phyloP scores from a whole-genome alignment of 257 asterid species.

The Petunia axillaris region DNA sequence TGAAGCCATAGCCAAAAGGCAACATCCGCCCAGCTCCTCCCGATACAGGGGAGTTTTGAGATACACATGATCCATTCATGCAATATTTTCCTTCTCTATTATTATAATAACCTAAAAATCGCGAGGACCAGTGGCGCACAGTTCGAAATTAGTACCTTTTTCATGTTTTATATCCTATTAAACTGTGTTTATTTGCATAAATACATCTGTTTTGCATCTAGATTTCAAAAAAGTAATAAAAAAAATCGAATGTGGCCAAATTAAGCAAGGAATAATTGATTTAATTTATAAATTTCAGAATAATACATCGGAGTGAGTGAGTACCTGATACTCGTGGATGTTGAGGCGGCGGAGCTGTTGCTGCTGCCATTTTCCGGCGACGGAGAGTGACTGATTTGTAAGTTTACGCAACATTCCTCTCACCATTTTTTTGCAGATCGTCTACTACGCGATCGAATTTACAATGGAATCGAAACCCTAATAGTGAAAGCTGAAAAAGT shows the following conservation, averaged over 20 bases:
- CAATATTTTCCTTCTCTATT: neutral
- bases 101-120: too few species aligned
- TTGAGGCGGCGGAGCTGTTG: slow-evolving; percentile 99
- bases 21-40: neutral
- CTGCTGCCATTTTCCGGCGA: slow-evolving; percentile 98
- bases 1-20: too few species aligned
- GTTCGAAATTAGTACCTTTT: neutral
- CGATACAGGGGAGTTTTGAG: neutral
- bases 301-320: neutral
- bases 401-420: slow-evolving; percentile 81
- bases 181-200: too few species aligned
- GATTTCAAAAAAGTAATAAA: neutral
- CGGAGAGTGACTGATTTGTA: slow-evolving; percentile 75
- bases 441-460: neutral
- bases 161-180: neutral
- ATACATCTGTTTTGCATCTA: neutral
- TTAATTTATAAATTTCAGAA: slow-evolving; percentile 4
- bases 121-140: too few species aligned
- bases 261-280: neutral
- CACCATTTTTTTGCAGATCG: slow-evolving; percentile 55
- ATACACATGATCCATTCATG: neutral
- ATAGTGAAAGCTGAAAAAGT: neutral
- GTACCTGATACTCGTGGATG: slow-evolving; percentile 94
- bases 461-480: slow-evolving; percentile 19
- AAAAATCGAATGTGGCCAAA: neutral